Evolutionary conservation across 2,329 filamentous ascomycete genomes (phyloP).

Genomic region (Eutypella sp.): DNA sequence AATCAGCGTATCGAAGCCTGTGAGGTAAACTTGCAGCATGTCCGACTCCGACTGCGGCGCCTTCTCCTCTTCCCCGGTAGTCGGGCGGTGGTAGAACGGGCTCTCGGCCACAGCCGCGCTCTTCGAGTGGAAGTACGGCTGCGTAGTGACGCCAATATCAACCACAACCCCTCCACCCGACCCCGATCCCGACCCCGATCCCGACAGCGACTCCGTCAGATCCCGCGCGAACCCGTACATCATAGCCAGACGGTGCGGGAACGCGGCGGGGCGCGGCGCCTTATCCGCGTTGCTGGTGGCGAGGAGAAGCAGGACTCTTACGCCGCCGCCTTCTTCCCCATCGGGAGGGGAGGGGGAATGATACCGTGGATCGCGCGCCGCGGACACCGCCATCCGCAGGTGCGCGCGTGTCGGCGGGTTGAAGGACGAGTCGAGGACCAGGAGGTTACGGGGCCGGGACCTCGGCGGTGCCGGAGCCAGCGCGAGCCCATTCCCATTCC

Average conservation of each 20-base stretch:
- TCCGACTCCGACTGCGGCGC: neutral
- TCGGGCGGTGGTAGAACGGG: slow-evolving; percentile 33
- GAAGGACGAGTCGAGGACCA: slow-evolving; percentile 64
- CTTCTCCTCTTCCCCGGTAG: neutral
- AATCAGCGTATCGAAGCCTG: slow-evolving; percentile 72
- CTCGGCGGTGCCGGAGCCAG: slow-evolving; percentile 14
- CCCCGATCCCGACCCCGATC: neutral
- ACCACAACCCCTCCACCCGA: slow-evolving; percentile 37
- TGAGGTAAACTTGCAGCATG: slow-evolving; percentile 60
- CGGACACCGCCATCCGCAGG: slow-evolving; percentile 49
- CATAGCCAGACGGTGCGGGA: slow-evolving; percentile 63
- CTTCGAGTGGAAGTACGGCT: slow-evolving; percentile 73
- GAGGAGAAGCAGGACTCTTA: slow-evolving; percentile 56
- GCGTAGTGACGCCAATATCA: slow-evolving; percentile 66
- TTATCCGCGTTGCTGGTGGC: slow-evolving; percentile 64
- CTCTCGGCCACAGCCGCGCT: slow-evolving; percentile 49
- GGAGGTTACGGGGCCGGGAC: slow-evolving; percentile 32
- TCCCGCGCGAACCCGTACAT: slow-evolving; percentile 66
- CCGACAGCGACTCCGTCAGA: slow-evolving; percentile 32
- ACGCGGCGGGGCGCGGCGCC: slow-evolving; percentile 60
- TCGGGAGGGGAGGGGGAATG: too few relatives aligned
- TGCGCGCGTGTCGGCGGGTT: slow-evolving; percentile 63
- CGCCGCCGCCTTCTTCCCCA: neutral
- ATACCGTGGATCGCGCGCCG: slow-evolving; percentile 33
- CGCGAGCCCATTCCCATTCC: slow-evolving; percentile 6